Evolutionary conservation across 2,329 filamentous ascomycete genomes (phyloP).

Genomic region (Ambrosiella cleistominuta): DNA sequence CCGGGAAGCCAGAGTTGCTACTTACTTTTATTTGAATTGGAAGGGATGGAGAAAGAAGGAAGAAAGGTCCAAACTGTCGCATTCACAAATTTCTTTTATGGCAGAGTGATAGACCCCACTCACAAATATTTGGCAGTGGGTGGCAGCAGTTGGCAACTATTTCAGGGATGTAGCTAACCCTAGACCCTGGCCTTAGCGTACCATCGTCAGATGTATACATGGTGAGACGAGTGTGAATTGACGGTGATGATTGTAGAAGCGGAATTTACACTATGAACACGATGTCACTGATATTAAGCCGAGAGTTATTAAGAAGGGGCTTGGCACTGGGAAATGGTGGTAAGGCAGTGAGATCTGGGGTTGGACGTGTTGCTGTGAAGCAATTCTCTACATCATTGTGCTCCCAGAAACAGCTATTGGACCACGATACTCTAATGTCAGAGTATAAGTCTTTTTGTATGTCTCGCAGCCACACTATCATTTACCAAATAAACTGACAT

Average conservation of each 20-base stretch:
- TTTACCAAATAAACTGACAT: neutral
- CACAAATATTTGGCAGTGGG: neutral
- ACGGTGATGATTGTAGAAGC: too few relatives aligned
- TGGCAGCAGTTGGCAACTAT: constrained; percentile 3
- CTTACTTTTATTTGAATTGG: constrained; percentile 97
- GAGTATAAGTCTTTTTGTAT: constrained; percentile 12
- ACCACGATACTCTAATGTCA: neutral
- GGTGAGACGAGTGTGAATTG: too few relatives aligned
- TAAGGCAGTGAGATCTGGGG: neutral
- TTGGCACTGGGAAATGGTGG: neutral
- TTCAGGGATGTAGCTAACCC: neutral
- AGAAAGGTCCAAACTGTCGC: constrained; percentile 21
- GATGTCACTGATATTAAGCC: neutral
- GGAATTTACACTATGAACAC: neutral
- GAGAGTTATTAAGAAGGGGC: neutral
- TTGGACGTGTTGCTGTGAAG: neutral
- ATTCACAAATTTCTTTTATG: constrained; percentile 4
- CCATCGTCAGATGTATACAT: neutral
- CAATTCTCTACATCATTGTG: neutral
- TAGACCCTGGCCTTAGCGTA: neutral
- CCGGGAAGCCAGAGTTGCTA: constrained; percentile 18
- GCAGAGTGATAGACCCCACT: constrained; percentile 6
- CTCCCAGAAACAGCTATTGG: neutral
- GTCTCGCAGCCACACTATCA: neutral
- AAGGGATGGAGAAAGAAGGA: constrained; percentile 62